Evolutionary conservation across 306 rosid genomes (phyloP).

Genomic region (Rosa rugosa): DNA sequence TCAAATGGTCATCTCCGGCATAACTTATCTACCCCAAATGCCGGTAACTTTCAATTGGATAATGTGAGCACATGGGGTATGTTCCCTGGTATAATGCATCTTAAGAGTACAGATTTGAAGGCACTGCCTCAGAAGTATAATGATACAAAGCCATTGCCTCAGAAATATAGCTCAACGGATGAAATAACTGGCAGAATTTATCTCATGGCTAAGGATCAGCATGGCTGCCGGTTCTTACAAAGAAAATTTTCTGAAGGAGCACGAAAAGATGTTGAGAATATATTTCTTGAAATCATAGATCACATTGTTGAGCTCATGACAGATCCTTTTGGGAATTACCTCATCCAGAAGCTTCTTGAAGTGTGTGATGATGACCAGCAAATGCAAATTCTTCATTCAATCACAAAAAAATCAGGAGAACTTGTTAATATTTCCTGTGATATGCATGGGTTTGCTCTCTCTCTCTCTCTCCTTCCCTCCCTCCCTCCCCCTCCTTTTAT

Average conservation of each 20-base stretch:
- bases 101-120: slow-evolving; percentile 35
- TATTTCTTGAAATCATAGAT: slow-evolving; percentile 47
- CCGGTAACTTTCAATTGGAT: slow-evolving; percentile 20
- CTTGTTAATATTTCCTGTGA: slow-evolving; percentile 53
- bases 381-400: slow-evolving; percentile 37
- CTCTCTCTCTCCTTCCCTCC: slow-evolving; percentile 20
- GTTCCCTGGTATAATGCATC: slow-evolving; percentile 12
- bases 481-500: not conserved
- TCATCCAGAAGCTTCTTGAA: slow-evolving; percentile 61
- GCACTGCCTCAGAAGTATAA: slow-evolving; percentile 30
- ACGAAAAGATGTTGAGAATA: slow-evolving; percentile 36
- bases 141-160: slow-evolving; percentile 37
- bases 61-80: slow-evolving; percentile 25
- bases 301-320: slow-evolving; percentile 57
- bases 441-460: slow-evolving; percentile 54
- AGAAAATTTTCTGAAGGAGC: slow-evolving; percentile 44
- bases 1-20: slow-evolving; percentile 26
- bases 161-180: slow-evolving; percentile 39
- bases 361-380: slow-evolving; percentile 54
- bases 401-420: slow-evolving; percentile 42
- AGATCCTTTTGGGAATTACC: slow-evolving; percentile 63
- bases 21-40: slow-evolving; percentile 22
- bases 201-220: slow-evolving; percentile 61
- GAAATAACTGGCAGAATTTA: slow-evolving; percentile 44
- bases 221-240: slow-evolving; percentile 65